These are phyloP conservation scores for Anastatica hierochuntica DNA, from an alignment of 345 rosid species.

Conservation along the genomic window DNA sequence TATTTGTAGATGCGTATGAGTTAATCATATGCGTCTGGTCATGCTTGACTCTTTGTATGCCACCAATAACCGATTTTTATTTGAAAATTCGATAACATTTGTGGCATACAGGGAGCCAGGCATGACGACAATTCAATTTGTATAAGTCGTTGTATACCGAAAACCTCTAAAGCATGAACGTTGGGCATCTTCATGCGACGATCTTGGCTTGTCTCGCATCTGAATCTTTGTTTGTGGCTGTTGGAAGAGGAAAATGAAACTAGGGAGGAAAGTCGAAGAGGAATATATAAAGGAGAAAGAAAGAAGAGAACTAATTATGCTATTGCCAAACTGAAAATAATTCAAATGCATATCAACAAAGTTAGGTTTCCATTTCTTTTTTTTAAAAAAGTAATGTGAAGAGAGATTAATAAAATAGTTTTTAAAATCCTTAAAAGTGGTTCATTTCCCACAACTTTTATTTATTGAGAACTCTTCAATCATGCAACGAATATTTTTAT, in stretches of 20 bases:
- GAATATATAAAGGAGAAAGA: too few relatives aligned
- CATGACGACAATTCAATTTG: background rate
- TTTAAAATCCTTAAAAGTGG: too few relatives aligned
- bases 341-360: too few relatives aligned
- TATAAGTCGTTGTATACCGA: background rate
- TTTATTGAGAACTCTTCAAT: too few relatives aligned
- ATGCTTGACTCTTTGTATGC: constrained; percentile 30
- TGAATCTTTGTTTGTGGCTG: background rate
- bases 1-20: too few relatives aligned
- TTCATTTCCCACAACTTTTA: too few relatives aligned
- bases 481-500: too few relatives aligned
- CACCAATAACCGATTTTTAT: constrained; percentile 15
- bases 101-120: constrained; percentile 33
- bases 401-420: too few relatives aligned
- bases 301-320: too few relatives aligned
- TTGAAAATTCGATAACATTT: background rate
- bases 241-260: constrained; percentile 5
- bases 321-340: too few relatives aligned
- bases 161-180: constrained; percentile 7
- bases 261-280: background rate
- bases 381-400: too few relatives aligned
- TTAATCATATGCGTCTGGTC: background rate
- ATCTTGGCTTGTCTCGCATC: constrained; percentile 6
- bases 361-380: too few relatives aligned
- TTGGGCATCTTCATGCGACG: background rate